phyloP scores from a whole-genome alignment of 257 asterid species.

The Jacaranda mimosifolia region DNA sequence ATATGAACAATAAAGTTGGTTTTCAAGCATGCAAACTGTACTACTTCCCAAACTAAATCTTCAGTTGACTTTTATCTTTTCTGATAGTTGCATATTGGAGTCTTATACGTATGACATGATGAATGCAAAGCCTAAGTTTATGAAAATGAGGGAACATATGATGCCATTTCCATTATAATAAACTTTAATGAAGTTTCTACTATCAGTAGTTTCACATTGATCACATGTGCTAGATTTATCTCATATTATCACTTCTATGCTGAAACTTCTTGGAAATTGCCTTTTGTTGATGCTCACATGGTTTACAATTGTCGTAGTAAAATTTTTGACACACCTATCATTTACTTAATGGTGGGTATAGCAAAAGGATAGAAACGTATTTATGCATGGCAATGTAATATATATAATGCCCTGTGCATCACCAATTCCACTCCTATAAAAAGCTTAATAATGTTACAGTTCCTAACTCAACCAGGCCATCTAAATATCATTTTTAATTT shows the following conservation, averaged over 20 bases:
- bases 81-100: background rate
- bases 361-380: slow-evolving; percentile 7
- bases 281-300: background rate
- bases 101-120: background rate
- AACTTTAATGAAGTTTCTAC: background rate
- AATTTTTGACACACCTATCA: background rate
- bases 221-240: slow-evolving; percentile 14
- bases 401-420: background rate
- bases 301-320: background rate
- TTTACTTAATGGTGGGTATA: background rate
- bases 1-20: background rate
- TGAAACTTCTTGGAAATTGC: background rate
- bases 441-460: background rate
- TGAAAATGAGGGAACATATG: background rate
- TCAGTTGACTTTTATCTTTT: background rate
- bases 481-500: background rate
- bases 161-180: background rate
- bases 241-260: background rate
- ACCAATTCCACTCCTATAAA: background rate
- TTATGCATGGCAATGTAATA: background rate
- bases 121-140: background rate
- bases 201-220: slow-evolving; percentile 9
- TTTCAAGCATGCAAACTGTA: background rate
- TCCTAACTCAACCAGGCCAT: background rate
- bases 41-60: background rate